Evolutionary conservation across 345 rosid species (phyloP).

Genomic region (Excoecaria cochinchinensis): DNA sequence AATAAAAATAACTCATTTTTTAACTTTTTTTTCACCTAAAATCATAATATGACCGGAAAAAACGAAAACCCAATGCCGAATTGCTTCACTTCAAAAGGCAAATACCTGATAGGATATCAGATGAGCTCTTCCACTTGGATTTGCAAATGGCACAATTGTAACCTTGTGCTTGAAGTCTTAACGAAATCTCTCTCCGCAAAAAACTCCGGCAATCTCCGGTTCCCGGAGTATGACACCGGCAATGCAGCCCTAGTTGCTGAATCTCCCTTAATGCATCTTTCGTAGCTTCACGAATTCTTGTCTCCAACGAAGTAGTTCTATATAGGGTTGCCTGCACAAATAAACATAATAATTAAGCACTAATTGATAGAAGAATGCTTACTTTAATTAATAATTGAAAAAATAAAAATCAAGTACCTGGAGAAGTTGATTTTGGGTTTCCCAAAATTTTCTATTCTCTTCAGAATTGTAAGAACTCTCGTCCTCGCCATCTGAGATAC

Average conservation of each 20-base stretch:
- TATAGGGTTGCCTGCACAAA: conserved; percentile 57
- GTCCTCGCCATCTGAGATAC: conserved; percentile 26
- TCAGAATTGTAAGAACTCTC: conserved; percentile 32
- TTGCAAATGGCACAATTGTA: conserved; percentile 59
- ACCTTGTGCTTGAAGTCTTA: conserved; percentile 55
- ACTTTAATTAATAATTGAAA: no score
- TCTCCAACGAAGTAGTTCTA: conserved; percentile 63
- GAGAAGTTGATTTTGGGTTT: conserved; percentile 61
- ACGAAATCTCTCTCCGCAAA: conserved; percentile 47
- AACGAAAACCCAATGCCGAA: no score
- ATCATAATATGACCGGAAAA: no score
- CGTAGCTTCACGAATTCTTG: conserved; percentile 60
- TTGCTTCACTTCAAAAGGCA: no score
- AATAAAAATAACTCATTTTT: neutral
- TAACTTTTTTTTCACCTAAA: no score
- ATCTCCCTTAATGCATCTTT: conserved; percentile 52
- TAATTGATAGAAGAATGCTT: no score
- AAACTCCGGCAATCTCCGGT: conserved; percentile 63
- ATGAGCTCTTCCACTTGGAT: conserved; percentile 79
- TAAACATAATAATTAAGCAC: neutral
- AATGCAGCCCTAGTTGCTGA: conserved; percentile 27
- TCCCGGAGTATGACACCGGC: conserved; percentile 48
- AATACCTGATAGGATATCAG: conserved; percentile 66
- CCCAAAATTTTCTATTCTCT: conserved; percentile 67
- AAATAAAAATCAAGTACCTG: conserved; percentile 43